Base-by-base conservation (phyloP, 305 asterid genomes). In the Fraxinus greggii region DNA sequence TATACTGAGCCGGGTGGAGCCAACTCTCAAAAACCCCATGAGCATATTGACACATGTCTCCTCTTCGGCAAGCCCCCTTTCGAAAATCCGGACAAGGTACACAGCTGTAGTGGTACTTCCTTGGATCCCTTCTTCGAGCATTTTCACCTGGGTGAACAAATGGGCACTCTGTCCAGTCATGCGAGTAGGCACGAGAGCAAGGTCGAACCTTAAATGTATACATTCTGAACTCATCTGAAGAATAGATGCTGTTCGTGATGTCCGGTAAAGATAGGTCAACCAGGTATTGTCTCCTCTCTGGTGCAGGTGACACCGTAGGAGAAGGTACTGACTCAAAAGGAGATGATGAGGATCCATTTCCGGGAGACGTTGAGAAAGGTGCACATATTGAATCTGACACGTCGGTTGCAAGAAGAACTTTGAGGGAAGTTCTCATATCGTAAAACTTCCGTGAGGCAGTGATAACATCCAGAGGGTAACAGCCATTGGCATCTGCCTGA, bases 151-250 rank as follows among this genome's bases (percentile, higher is more conserved):
- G 83, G 54, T 85, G 88, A 9, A 77, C 88, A 63, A 85, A 85
- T 1, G 88, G 88, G 73, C 88, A 85, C 77, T 85, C 86, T 6
- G 85, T 85, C 88, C 88, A 85, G 63, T 85, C 86, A 6, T 85
- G 88, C 1, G 81, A 74, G 33, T 83, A 80, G 32, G 86, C 83
- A 36, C 88, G 83, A 15, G 83, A 82, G 76, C 88, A 85, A n/a
- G 85, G 85, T 2, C 81, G 77, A 21, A 85, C 81, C 84, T 85
- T 85, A 31, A 85, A 82, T 0, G 93, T 88, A 75, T 83, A 94
- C 98, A 94, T 94, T 51, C 97, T 80, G 72, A 94, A 94, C 82
- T 94, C 98, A 24, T 94, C 97, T 0, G 95, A 92, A 8, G 97
- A 84, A 85, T 92, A 93, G 51, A 93, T 88, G 86, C 94, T 89